These are phyloP conservation scores for Gossypium armourianum DNA, from an alignment of 441 rosid species.

Conservation along the genomic window DNA sequence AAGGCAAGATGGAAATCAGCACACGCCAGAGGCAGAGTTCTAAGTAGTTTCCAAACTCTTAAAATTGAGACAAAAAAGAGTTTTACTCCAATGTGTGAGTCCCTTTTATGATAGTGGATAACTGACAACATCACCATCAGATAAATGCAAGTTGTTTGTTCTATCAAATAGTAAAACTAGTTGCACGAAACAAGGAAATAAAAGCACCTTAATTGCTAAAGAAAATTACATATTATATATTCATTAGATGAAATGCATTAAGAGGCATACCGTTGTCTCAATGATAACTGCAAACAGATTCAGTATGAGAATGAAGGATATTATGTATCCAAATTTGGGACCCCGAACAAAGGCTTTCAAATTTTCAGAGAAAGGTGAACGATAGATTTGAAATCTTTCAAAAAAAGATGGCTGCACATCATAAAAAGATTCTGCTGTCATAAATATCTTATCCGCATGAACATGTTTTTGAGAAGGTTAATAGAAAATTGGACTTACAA, in stretches of 20 bases:
- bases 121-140: constrained; percentile 2
- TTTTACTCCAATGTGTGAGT: not conserved
- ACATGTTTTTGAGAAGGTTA: constrained; percentile 2
- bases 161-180: not conserved
- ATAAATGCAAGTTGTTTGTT: constrained; percentile 4
- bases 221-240: constrained; percentile 9
- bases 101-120: not conserved
- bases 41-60: not conserved
- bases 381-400: constrained; percentile 54
- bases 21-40: not conserved
- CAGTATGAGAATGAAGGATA: constrained; percentile 64
- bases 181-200: constrained; percentile 6
- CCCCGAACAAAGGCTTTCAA: constrained; percentile 62
- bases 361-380: constrained; percentile 50
- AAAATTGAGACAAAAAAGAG: not conserved
- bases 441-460: not conserved
- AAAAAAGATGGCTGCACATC: constrained; percentile 63
- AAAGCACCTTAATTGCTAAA: constrained; percentile 10
- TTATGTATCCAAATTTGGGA: constrained; percentile 56
- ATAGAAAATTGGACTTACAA: constrained; percentile 43
- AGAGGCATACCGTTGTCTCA: constrained; percentile 75
- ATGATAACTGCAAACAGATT: constrained; percentile 73
- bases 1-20: not conserved
- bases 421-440: constrained; percentile 14
- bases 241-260: constrained; percentile 14